A percentile compares a stretch with the other conserved stretches of the same genome.
These are phyloP conservation scores for Moesziomyces sp. DNA, from an alignment of 1,284 basidiomycete genomes.

Conservation along the genomic window DNA sequence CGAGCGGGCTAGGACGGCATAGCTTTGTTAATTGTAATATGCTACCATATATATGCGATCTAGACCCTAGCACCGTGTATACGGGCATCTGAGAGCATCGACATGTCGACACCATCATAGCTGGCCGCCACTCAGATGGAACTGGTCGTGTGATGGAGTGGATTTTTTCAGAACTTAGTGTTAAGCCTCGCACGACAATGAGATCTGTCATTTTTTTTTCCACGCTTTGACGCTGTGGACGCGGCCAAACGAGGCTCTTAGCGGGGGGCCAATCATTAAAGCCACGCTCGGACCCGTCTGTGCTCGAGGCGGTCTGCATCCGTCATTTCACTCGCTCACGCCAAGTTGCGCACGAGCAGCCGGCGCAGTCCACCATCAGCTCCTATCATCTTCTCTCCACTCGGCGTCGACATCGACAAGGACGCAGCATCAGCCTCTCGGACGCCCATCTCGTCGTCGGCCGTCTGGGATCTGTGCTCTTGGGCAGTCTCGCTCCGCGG, in stretches of 20 bases:
- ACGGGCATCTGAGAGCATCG: too few species aligned
- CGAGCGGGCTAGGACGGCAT: constrained; percentile 17
- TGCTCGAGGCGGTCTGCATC: not conserved
- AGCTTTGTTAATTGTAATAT: not conserved
- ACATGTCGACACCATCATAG: too few species aligned
- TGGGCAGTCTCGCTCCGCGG: not conserved
- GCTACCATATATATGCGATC: not conserved
- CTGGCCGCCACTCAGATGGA: too few species aligned
- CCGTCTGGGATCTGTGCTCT: not conserved
- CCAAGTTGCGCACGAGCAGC: not conserved
- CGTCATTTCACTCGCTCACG: not conserved
- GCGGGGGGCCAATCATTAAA: not conserved
- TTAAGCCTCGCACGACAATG: too few species aligned
- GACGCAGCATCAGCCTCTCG: not conserved
- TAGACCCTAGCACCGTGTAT: too few species aligned
- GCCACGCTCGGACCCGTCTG: not conserved
- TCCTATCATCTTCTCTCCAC: not conserved
- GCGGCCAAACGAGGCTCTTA: not conserved
- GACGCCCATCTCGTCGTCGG: not conserved
- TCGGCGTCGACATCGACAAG: not conserved
- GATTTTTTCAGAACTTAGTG: too few species aligned
- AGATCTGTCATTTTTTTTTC: too few species aligned
- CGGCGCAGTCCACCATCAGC: not conserved
- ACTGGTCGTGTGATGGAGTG: too few species aligned
- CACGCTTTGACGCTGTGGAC: too few species aligned